These are phyloP conservation scores for Trichoderma hamatum DNA, from an alignment of 2,329 filamentous ascomycete genomes.

Conservation along the genomic window DNA sequence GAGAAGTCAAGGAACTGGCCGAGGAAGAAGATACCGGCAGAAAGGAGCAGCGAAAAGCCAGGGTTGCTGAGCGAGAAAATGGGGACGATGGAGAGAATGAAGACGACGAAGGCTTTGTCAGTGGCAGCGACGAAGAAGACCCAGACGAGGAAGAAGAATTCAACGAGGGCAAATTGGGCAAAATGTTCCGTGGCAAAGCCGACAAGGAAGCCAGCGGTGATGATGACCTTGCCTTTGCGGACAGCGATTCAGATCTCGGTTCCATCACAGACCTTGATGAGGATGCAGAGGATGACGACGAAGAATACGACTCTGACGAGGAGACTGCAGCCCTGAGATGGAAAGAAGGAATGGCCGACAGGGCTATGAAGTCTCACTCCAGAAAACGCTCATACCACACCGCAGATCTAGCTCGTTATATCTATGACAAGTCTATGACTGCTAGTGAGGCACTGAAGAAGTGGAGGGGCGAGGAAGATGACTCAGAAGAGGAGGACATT, in stretches of 20 bases:
- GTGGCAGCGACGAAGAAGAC: conserved; percentile 56
- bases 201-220: conserved; percentile 56
- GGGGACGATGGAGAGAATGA: conserved; percentile 62
- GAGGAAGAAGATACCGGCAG: conserved; percentile 60
- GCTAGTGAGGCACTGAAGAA: conserved; percentile 73
- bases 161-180: conserved; percentile 61
- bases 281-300: conserved; percentile 50
- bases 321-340: conserved; percentile 76
- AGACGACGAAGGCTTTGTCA: conserved; percentile 59
- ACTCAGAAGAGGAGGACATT: conserved; percentile 61
- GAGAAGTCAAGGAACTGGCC: conserved; percentile 63
- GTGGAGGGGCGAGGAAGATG: conserved; percentile 72
- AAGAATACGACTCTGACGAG: conserved; percentile 63
- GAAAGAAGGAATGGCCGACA: conserved; percentile 84
- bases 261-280: conserved; percentile 68
- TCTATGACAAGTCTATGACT: conserved; percentile 83
- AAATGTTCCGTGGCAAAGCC: conserved; percentile 57
- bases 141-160: conserved; percentile 61
- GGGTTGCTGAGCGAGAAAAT: conserved; percentile 63
- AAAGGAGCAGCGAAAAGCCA: conserved; percentile 60
- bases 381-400: conserved; percentile 74
- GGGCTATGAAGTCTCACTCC: conserved; percentile 71
- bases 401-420: conserved; percentile 78
- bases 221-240: conserved; percentile 85
- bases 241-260: conserved; percentile 94